Evolutionary conservation across 106 monocot genomes (phyloP), one percentile per base, ranked within the genome.

Genomic region (Gastrodia elata): DNA sequence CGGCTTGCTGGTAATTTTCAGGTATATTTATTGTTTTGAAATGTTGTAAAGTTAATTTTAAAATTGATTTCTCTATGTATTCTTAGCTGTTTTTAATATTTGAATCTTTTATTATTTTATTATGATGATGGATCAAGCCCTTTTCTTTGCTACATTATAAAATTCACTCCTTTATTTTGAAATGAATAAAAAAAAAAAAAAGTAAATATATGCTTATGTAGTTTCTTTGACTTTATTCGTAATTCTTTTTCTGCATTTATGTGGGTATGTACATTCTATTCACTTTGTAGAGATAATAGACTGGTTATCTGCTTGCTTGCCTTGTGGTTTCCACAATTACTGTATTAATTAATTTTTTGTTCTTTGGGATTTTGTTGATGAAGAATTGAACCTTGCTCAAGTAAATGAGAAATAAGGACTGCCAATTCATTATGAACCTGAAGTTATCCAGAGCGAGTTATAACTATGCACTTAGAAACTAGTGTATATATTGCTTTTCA

Each of bases 1-100:
- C 90, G 98, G 22, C 88, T 98, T 78, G 84, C 83, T 78, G 93
- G 98, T 42, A 90, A 87, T 81, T 98, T 98, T 73, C 98, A 93
- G 98, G 98, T 98, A 93, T 35, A 40, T 69, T 69, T 39, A 9
- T 22, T 3, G 14, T 5, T 4, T 25, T 65, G 36, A 65, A 65
- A 33, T 65, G 35, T 36, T 35, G 32, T 33, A 65, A 65, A 16
- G 14, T 13, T 16, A 35, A 65, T 3, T 35, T 18, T 3, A 26
- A 59, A 5, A 26, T 57, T 5, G 8, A 26, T 59, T 24, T 28
- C 4, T 8, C 27, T 5, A 24, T 24, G 61, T 30, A 3, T 7
- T n/a, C n/a, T 67, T 67, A 37, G 38, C 18, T 67, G 34, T 67
- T 2, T 67, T n/a, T n/a, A 20, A 67, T 67, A 18, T 6, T 67